Evolutionary conservation across 257 asterid species (phyloP), one percentile per base, ranked within the genome.

Genomic region (Solanum chaucha): DNA sequence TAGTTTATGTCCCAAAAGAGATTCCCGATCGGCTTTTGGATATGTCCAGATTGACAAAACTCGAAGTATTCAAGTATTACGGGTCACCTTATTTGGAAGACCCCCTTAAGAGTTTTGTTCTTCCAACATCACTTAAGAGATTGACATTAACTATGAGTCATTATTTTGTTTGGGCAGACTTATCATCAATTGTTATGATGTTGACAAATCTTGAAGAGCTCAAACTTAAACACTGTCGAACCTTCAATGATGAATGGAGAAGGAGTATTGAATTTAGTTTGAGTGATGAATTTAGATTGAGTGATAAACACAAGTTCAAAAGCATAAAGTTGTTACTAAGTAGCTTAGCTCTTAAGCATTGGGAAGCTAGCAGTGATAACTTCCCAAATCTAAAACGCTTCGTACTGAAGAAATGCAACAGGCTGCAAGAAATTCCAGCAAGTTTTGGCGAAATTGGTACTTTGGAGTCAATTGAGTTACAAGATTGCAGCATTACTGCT

Each of bases 331-430:
- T 83, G 48, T 36, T 82, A 11, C 13, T 32, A 24, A 2, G 2
- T 12, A 1, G 3, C 10, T 1, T 0, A 10, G 2, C 4, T 19
- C 28, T 19, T 24, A 11, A 5, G 17, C 14, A 0, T 58, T 58
- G 41, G 28, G 32, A 83, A 38, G n/a, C 73, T 58, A 15, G 4
- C 13, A 58, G 20, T 34, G 35, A n/a, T 40, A 75, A 14, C 59
- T 75, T 75, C 12, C 59, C 83, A 40, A 75, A 75, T 75, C 36
- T 75, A n/a, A 75, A n/a, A 75, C 4, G 12, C 59, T n/a, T 75
- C 1, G 6, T 40, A 3, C 13, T 75, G 13, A 40, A 75, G 13
- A 6, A n/a, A 0, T 67, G 81, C 40, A 0, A 2, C 6, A 1
- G 0, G 1, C 7, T 86, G n/a, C 14, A 48, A 34, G 30, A 55